A percentile compares a stretch with the other conserved stretches of the same genome.
phyloP scores from a whole-genome alignment of 345 rosid genomes.

The Lumnitzera racemosa region DNA sequence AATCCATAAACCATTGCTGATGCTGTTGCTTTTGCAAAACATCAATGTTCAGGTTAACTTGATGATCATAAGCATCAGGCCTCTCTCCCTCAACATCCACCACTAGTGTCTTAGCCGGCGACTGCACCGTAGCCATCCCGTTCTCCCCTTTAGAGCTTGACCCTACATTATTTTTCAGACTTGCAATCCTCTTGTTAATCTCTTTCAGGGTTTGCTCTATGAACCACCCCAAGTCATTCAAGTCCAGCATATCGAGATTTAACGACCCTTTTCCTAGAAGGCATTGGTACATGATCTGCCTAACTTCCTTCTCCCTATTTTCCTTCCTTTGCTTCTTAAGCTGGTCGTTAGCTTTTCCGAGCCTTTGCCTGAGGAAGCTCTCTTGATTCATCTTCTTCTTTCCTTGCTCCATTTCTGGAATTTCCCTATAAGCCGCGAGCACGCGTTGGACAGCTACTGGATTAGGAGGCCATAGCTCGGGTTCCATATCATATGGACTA shows the following conservation, averaged over 20 bases:
- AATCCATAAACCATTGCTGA: no score
- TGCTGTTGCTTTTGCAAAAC: no score
- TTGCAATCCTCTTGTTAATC: background rate
- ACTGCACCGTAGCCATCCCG: no score
- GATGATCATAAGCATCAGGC: no score
- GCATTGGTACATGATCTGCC: background rate
- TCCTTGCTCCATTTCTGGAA: slow-evolving; percentile 5
- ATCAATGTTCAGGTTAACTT: no score
- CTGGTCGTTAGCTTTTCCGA: background rate
- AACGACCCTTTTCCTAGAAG: background rate
- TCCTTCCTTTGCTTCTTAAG: background rate
- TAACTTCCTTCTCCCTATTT: background rate
- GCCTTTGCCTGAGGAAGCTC: no score
- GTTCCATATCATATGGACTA: background rate
- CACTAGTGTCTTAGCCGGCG: no score
- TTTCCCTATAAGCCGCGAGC: background rate
- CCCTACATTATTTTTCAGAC: no score
- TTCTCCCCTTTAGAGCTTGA: no score
- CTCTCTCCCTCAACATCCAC: no score
- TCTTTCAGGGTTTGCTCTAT: background rate
- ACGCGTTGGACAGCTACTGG: background rate
- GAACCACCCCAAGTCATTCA: background rate
- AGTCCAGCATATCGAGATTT: background rate
- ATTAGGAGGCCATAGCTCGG: slow-evolving; percentile 9
- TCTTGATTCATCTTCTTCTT: no score